Evolutionary conservation across 805 yeast species (phyloP).

Genomic region (Ogataea angusta): DNA sequence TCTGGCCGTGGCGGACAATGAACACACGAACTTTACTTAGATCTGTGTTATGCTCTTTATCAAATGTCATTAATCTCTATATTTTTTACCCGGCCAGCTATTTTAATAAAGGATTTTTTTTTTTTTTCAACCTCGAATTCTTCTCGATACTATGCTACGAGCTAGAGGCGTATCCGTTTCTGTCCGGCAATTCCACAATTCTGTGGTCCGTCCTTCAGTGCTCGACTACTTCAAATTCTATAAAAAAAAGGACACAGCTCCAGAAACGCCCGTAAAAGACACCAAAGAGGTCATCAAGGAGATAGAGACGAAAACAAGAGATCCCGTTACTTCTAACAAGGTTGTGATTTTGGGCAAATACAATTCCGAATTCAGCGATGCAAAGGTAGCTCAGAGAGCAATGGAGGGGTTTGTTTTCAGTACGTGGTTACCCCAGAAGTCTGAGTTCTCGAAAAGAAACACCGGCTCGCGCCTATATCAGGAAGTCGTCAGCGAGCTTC

Average conservation of each 20-base stretch:
- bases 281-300: slow-evolving; percentile 31
- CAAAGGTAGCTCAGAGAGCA: slow-evolving; percentile 19
- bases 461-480: slow-evolving; percentile 9
- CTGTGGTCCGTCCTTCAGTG: slow-evolving; percentile 19
- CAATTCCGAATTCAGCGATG: slow-evolving; percentile 26
- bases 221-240: slow-evolving; percentile 34
- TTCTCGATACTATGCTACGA: slow-evolving; percentile 1
- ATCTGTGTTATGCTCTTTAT: slow-evolving; percentile 20
- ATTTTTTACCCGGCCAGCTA: slow-evolving; percentile 6
- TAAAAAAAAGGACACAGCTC: slow-evolving; percentile 19
- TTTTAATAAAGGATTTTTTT: not conserved
- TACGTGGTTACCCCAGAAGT: slow-evolving; percentile 32
- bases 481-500: slow-evolving; percentile 14
- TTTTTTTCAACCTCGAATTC: not conserved
- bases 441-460: slow-evolving; percentile 15
- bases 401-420: slow-evolving; percentile 30
- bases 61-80: slow-evolving; percentile 18
- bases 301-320: slow-evolving; percentile 23
- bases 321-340: slow-evolving; percentile 13
- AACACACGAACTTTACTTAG: slow-evolving; percentile 37
- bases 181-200: slow-evolving; percentile 14
- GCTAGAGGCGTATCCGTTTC: slow-evolving; percentile 1
- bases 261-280: slow-evolving; percentile 19
- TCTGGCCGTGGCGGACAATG: slow-evolving; percentile 81
- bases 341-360: slow-evolving; percentile 32